Percentiles rank a stretch among this genome's conserved stretches.
Conservation (phyloP, 1,139 yeast genomes). For the Yamadazyma kanchanaburiensis region DNA sequence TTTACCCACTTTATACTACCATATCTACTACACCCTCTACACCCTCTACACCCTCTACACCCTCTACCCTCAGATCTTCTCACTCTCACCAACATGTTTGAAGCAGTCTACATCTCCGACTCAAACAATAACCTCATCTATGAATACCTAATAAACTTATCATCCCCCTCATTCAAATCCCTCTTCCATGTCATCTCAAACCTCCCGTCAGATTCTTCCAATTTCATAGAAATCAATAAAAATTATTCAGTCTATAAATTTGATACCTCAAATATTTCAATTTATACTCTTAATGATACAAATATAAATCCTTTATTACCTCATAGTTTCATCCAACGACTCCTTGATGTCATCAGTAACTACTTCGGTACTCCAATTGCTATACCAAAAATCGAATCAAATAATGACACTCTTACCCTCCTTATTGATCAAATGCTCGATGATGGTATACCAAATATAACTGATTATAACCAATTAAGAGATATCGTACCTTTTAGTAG, state of each 20-base stretch:
- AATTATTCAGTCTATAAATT: constrained; percentile 26
- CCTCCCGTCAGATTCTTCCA: constrained; percentile 10
- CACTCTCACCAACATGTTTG: constrained; percentile 25
- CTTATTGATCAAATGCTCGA: constrained; percentile 59
- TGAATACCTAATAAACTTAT: constrained; percentile 51
- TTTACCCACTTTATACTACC: too few species aligned
- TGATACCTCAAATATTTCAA: constrained; percentile 19
- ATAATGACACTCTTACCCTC: constrained; percentile 63
- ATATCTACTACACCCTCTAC: too few species aligned
- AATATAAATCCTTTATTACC: constrained; percentile 49
- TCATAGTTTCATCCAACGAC: constrained; percentile 49
- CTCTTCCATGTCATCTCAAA: constrained; percentile 28
- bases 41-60: too few species aligned
- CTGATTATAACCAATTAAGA: constrained; percentile 68
- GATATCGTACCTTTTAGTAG: constrained; percentile 67
- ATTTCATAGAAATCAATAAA: constrained; percentile 25
- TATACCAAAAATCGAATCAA: constrained; percentile 56
- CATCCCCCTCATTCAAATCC: constrained; percentile 49
- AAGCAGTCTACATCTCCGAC: constrained; percentile 67
- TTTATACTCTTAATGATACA: constrained; percentile 22
- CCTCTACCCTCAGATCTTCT: too few species aligned
- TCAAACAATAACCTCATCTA: constrained; percentile 49
- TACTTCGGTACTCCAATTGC: constrained; percentile 61
- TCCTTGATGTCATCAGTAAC: constrained; percentile 50
- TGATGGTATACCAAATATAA: constrained; percentile 67